phyloP scores from a whole-genome alignment of 1,139 yeast species.

The Pneumocystis wakefieldiae region DNA sequence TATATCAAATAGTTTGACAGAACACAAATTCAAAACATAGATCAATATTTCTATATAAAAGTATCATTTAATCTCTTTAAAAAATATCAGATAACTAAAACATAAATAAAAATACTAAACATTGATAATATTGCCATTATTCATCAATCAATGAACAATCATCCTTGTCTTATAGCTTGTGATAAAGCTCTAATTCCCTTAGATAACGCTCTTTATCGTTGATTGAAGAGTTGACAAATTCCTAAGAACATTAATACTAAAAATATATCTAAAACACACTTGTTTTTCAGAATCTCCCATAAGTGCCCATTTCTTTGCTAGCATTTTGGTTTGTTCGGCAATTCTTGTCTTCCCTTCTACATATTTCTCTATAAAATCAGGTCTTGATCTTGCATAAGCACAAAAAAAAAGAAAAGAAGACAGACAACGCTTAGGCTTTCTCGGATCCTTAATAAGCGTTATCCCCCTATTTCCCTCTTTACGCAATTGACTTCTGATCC shows the following conservation, averaged over 20 bases:
- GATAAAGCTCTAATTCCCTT: neutral
- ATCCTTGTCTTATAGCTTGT: neutral
- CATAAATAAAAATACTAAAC: neutral
- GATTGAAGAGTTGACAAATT: neutral
- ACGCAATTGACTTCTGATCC: neutral
- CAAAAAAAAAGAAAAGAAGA: neutral
- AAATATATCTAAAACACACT: neutral
- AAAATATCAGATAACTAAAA: neutral
- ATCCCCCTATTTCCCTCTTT: neutral
- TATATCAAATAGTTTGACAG: too few species aligned
- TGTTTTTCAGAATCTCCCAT: neutral
- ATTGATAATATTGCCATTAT: neutral
- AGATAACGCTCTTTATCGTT: neutral
- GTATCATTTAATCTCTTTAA: too few species aligned
- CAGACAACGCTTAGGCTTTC: conserved; percentile 1
- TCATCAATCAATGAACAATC: neutral
- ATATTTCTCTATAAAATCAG: neutral
- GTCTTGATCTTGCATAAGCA: neutral
- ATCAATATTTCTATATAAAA: too few species aligned
- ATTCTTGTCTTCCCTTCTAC: neutral
- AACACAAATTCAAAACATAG: too few species aligned
- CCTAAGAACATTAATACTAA: neutral
- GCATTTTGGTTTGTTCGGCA: neutral
- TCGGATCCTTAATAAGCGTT: neutral
- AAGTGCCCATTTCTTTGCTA: neutral